Base-by-base conservation (phyloP, 129 eudicot genomes). In the Saposhnikovia divaricata region DNA sequence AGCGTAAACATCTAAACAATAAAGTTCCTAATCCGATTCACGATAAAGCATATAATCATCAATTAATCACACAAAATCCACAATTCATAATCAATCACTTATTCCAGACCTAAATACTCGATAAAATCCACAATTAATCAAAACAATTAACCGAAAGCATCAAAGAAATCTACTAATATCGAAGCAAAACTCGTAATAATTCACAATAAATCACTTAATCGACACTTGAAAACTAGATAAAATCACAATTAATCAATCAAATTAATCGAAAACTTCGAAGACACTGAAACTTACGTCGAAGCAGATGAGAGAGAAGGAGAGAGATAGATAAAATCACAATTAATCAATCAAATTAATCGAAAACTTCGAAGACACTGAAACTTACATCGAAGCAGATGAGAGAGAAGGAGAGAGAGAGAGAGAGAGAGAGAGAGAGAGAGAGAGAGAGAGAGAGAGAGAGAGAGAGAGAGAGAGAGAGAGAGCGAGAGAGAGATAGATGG, bases 271-370 rank as follows among this genome's bases (percentile, higher is more conserved):
- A 68, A 68, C 5, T 5, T 66, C 7, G n/a, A 38, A 38, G 18
- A 69, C 0, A 69, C 6, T 0, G 14, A 28, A 28, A 79, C 89
- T 81, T 4, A 87, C 93, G 79, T 59, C 38, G 90, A 85, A 79
- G 86, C 80, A 34, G 93, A 89, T n/a, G n/a, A n/a, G n/a, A n/a
- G n/a, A n/a, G n/a, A n/a, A n/a, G n/a, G n/a, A n/a, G n/a, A n/a
- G n/a, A n/a, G n/a, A n/a, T n/a, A n/a, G n/a, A n/a, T n/a, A n/a
- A n/a, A n/a, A n/a, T n/a, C n/a, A n/a, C n/a, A n/a, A n/a, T n/a
- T n/a, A n/a, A n/a, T n/a, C n/a, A n/a, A n/a, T n/a, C n/a, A n/a
- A n/a, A n/a, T n/a, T n/a, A n/a, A n/a, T n/a, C n/a, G n/a, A n/a
- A n/a, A n/a, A n/a, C n/a, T n/a, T n/a, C n/a, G n/a, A n/a, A n/a